Evolutionary conservation across 2,329 filamentous ascomycete species (phyloP), one percentile per base, ranked within the genome.

Genomic region (Claviceps arundinis): DNA sequence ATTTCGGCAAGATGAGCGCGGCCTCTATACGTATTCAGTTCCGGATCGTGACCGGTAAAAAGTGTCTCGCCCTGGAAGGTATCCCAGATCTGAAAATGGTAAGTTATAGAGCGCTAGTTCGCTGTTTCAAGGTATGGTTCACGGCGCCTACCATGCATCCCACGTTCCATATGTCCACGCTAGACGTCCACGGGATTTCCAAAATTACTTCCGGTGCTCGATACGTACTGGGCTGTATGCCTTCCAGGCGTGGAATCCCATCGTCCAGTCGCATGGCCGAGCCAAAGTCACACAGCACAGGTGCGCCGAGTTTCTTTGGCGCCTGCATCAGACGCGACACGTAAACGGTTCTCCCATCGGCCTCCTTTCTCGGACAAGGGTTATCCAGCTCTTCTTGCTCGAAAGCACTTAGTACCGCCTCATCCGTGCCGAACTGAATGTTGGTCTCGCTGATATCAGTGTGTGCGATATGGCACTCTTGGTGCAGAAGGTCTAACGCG

Each of bases 141-240:
- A 30, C 9, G 37, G 37, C 7, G 14, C 53, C 45, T 64, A 75
- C 73, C 74, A 77, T 69, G 51, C 69, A 72, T 8, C 73, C 74
- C 3, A 67, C 65, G 52, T 73, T 76, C 75, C 75, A 80, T 50
- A 79, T 72, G 60, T 79, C 74, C 14, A 74, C 63, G 17, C 66
- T 62, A 50, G 70, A 73, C 0, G 63, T 62, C 75, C 74, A 78
- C 1, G 68, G 66, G 3, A 57, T 62, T 57, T 65, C 57, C 0
- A 78, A 52, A 4, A 77, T 74, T 9, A 77, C 72, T 54, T 79
- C 70, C 0, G 69, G 69, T 1, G 67, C 62, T 46, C 71, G 58
- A 57, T 73, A 73, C 9, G 68, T 55, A 16, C 65, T 56, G 0
- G 72, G 71, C 52, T 73, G 70, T 1, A 70, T 57, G 42, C 69